Evolutionary conservation across 2,329 filamentous ascomycete genomes (phyloP), one percentile per base, ranked within the genome.

Genomic region (Talaromyces funiculosus): DNA sequence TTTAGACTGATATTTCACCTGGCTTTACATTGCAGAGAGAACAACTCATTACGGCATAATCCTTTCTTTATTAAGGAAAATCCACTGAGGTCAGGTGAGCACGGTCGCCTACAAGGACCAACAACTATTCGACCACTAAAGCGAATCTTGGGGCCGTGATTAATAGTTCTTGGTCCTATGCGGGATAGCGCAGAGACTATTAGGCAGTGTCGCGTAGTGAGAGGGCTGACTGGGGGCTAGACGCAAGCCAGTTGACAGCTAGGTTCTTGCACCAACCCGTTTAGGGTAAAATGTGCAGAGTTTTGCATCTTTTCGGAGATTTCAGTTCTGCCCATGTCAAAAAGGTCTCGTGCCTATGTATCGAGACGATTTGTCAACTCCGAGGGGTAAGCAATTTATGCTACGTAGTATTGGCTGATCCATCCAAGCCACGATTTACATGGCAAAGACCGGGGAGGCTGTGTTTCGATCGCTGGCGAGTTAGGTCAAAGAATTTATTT

Each of bases 31-130:
- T 38, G 51, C 20, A 40, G 20, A 54, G 33, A 29, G 18, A 26
- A 40, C 33, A 24, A 35, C 33, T 40, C 51, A 40, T 26, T 9
- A 53, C 7, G 16, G 43, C 12, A 14, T 10, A 16, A 22, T 29
- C 24, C 7, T 29, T n/a, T 8, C 43, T 47, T 47, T 26, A 33
- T 24, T 38, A n/a, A 24, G 42, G 20, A 38, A 57, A 37, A 57
- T n/a, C n/a, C 24, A 40, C 29, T 47, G 43, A 59, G 43, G 57
- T 59, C 57, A 59, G 45, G 57, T 59, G 57, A 59, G 45, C 33
- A 51, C 20, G n/a, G 35, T 54, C 51, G 33, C 33, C 51, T 54
- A 38, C 8, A 40, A 26, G 18, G 14, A n/a, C 51, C 7, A 24
- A 38, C 16, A n/a, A 38, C 16, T 33, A 38, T 18, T 54, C 18